Evolutionary conservation across 352 stramenopile species (phyloP), one percentile per base, ranked within the genome.

Genomic region (Globisporangium ultimum): DNA sequence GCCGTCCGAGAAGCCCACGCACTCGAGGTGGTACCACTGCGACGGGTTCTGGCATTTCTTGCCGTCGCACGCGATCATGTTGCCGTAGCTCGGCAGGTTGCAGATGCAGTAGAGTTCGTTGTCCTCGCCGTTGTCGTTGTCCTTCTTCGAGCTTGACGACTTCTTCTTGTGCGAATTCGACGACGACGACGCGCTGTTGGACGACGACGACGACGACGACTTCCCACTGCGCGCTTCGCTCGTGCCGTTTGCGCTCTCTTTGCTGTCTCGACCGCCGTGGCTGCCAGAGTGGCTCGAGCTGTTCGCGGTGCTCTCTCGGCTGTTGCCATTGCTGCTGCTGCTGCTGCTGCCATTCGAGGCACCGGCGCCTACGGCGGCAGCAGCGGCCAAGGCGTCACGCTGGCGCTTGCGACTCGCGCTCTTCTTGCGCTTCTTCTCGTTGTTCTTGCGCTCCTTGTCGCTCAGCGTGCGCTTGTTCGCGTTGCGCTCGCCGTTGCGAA

Each of bases 41-140:
- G 80, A 90, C 66, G 84, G 84, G 64, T 92, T 93, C 15, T 80
- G 84, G 48, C 86, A 95, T 57, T 91, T 89, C 57, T 95, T 91
- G 68, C 82, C 82, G 64, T 95, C 86, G 61, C 86, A 95, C 20
- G 86, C 86, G 57, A 95, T 95, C 86, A 95, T 95, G 65, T 91
- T 91, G 60, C 86, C 86, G 68, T 92, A 95, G 67, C 84, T 92
- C 12, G 82, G 84, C 38, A 88, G 66, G 67, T 92, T 89, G 67
- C 86, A 95, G 61, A 95, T 86, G 61, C 86, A 95, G 64, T 95
- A 95, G 22, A 95, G 81, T 62, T 93, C 83, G 59, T 95, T 93
- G 74, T 93, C 83, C 55, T 95, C 83, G 61, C 78, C 71, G 41
- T 71, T 72, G 59, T 87, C 78, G 22, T 83, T 67, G 59, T 87